Evolutionary conservation across 2,329 filamentous ascomycete species (phyloP).

Genomic region (Saccharata proteae): DNA sequence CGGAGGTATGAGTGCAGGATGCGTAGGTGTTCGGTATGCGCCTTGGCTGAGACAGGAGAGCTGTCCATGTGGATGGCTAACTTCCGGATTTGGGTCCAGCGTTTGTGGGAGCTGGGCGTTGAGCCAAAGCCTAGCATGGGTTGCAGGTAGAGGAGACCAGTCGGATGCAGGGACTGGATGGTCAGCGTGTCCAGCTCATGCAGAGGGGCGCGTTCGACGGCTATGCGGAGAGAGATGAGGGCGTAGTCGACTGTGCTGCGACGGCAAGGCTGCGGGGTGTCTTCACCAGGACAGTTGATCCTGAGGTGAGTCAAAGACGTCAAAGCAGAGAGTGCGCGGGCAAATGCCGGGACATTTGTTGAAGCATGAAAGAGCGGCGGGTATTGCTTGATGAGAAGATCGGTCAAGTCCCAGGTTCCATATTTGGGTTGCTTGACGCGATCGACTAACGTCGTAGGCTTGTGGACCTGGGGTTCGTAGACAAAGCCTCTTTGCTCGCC

Average conservation of each 20-base stretch:
- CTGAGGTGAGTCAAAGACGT: conserved; percentile 61
- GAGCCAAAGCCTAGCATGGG: conserved; percentile 63
- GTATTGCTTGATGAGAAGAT: conserved; percentile 75
- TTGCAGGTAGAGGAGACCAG: conserved; percentile 65
- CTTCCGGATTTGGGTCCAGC: conserved; percentile 68
- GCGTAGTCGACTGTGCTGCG: conserved; percentile 77
- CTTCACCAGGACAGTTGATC: conserved; percentile 64
- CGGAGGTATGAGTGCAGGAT: conserved; percentile 71
- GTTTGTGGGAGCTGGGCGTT: conserved; percentile 55
- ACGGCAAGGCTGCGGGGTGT: conserved; percentile 49
- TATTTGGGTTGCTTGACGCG: conserved; percentile 59
- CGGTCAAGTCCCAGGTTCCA: conserved; percentile 64
- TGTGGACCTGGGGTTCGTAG: conserved; percentile 59
- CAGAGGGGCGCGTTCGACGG: conserved; percentile 62
- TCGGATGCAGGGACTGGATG: conserved; percentile 61
- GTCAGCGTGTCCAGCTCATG: conserved; percentile 56
- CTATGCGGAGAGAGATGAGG: conserved; percentile 74
- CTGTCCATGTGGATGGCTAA: conserved; percentile 61
- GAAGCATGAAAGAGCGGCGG: conserved; percentile 81
- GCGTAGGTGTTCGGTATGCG: conserved; percentile 47
- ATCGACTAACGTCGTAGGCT: conserved; percentile 44
- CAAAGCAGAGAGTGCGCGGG: conserved; percentile 58
- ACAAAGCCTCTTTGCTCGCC: conserved; percentile 70
- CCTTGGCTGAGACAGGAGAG: conserved; percentile 46
- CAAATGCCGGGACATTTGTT: conserved; percentile 76